These are phyloP conservation scores for Aspergillus sp. DNA, from an alignment of 2,329 filamentous ascomycete genomes.

Conservation along the genomic window DNA sequence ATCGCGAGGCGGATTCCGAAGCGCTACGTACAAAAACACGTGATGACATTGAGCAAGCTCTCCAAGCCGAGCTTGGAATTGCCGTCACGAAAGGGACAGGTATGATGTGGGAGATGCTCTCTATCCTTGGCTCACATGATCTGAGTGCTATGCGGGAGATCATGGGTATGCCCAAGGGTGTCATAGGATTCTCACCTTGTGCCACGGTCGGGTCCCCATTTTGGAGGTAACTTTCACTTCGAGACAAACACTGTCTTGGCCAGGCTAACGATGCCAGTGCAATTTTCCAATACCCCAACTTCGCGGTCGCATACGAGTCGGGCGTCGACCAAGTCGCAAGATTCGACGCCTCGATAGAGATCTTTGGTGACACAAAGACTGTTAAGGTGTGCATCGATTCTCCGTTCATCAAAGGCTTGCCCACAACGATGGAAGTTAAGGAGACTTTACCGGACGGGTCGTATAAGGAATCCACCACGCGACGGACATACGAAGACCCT, in stretches of 20 bases:
- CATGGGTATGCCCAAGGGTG: slow-evolving; percentile 48
- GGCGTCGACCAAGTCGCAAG: slow-evolving; percentile 53
- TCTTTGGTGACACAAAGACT: slow-evolving; percentile 54
- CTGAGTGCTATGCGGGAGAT: slow-evolving; percentile 55
- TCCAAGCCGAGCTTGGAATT: slow-evolving; percentile 31
- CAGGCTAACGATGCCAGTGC: slow-evolving; percentile 32
- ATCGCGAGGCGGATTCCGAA: slow-evolving; percentile 23
- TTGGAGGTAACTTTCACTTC: no score
- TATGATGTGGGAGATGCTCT: slow-evolving; percentile 33
- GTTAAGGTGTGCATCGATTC: slow-evolving; percentile 57
- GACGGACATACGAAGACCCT: slow-evolving; percentile 50
- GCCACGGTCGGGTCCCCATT: no score
- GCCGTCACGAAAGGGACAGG: slow-evolving; percentile 24
- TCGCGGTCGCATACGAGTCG: slow-evolving; percentile 57
- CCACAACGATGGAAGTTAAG: slow-evolving; percentile 50
- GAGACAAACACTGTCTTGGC: no score
- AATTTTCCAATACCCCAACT: slow-evolving; percentile 37
- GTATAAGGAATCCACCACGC: slow-evolving; percentile 41
- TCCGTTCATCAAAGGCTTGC: slow-evolving; percentile 60
- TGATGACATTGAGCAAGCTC: neutral
- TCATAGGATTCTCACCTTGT: slow-evolving; percentile 29
- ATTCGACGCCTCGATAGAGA: slow-evolving; percentile 32
- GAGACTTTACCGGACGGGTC: slow-evolving; percentile 41
- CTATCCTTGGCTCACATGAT: slow-evolving; percentile 53
- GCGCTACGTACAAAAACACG: neutral